phyloP scores from a whole-genome alignment of 495 filamentous ascomycete genomes.

The Penicillium pulvis region DNA sequence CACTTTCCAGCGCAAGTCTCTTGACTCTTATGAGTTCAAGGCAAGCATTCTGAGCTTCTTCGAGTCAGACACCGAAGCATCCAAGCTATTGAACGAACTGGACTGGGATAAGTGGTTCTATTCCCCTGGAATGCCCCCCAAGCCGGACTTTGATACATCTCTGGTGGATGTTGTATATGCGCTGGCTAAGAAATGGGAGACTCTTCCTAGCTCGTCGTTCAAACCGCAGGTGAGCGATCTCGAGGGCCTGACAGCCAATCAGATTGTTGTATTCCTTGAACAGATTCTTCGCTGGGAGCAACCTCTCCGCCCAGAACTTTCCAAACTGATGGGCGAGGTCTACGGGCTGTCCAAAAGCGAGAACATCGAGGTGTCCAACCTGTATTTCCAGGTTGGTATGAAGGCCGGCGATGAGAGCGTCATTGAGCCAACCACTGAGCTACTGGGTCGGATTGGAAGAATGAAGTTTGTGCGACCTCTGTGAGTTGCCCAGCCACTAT shows the following conservation, averaged over 20 bases:
- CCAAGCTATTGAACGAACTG: constrained; percentile 65
- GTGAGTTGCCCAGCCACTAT: constrained; percentile 36
- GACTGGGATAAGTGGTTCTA: constrained; percentile 93
- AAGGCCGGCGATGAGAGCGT: constrained; percentile 66
- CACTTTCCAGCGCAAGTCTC: constrained; percentile 74
- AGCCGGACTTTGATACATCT: constrained; percentile 86
- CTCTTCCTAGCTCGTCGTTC: constrained; percentile 52
- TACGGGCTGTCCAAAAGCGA: constrained; percentile 70
- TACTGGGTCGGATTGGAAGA: constrained; percentile 79
- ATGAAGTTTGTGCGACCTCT: constrained; percentile 97
- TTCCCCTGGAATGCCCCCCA: constrained; percentile 79
- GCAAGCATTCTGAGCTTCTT: constrained; percentile 86
- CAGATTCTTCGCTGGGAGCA: constrained; percentile 62
- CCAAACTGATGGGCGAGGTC: constrained; percentile 65
- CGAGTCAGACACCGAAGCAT: constrained; percentile 61
- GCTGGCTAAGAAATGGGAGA: constrained; percentile 78
- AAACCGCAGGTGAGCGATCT: constrained; percentile 69
- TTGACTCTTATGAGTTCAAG: constrained; percentile 94
- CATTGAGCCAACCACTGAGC: constrained; percentile 67
- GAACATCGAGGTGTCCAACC: constrained; percentile 82
- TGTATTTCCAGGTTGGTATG: constrained; percentile 78
- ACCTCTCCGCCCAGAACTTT: constrained; percentile 61
- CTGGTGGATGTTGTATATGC: constrained; percentile 83
- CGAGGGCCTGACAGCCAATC: constrained; percentile 73
- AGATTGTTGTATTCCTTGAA: constrained; percentile 89